phyloP scores from a whole-genome alignment of 2,329 filamentous ascomycete species.

The Talaromyces sp. region DNA sequence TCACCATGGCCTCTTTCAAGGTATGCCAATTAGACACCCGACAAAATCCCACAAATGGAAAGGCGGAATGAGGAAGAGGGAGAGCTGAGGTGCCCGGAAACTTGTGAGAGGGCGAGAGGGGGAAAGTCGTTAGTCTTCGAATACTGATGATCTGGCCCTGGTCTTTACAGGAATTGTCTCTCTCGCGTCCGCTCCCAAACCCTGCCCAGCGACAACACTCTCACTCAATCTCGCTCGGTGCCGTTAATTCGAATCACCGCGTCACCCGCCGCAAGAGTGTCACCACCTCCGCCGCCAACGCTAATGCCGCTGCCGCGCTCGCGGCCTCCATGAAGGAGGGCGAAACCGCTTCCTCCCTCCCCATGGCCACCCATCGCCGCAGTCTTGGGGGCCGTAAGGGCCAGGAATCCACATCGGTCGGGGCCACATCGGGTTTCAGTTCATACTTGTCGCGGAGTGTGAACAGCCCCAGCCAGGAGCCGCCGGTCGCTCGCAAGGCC shows the following conservation, averaged over 20 bases:
- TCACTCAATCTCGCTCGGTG: constrained; percentile 75
- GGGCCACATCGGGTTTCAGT: constrained; percentile 42
- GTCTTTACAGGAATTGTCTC: constrained; percentile 46
- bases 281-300: constrained; percentile 72
- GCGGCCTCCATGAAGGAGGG: constrained; percentile 71
- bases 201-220: constrained; percentile 76
- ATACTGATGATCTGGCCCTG: constrained; percentile 29
- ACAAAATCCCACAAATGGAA: too few relatives aligned
- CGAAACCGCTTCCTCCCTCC: constrained; percentile 63
- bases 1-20: constrained; percentile 46
- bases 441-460: constrained; percentile 47
- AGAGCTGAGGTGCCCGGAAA: not conserved
- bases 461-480: constrained; percentile 38
- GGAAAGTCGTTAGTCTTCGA: not conserved
- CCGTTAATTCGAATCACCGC: constrained; percentile 79
- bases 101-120: not conserved
- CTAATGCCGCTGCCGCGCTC: constrained; percentile 69
- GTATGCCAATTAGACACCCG: constrained; percentile 22
- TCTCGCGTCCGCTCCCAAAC: constrained; percentile 68
- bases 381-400: constrained; percentile 48
- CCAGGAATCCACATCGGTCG: constrained; percentile 66
- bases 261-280: constrained; percentile 94
- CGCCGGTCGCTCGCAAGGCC: constrained; percentile 42
- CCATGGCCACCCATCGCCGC: constrained; percentile 61
- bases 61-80: not conserved